Evolutionary conservation across 176 grass and related monocot genomes (phyloP), one percentile per base, ranked within the genome.

Genomic region (Avena atlantica): DNA sequence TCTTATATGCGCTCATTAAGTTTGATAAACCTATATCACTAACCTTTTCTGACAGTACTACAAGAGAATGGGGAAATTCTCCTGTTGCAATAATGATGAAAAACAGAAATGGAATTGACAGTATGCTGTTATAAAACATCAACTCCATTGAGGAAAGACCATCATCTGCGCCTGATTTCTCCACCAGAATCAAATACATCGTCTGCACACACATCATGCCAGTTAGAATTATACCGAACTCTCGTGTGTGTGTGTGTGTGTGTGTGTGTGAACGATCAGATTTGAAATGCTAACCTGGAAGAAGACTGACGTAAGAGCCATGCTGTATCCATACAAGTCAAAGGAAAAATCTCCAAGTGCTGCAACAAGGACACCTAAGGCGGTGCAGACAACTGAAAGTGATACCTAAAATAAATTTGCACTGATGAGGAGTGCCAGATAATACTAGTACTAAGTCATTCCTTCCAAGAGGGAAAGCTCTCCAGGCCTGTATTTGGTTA

Each of bases 281-380:
- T 62, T 79, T 50, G 44, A 83, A 69, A 86, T 83, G 84, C 72
- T 27, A 84, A 98, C 96, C 96, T 98, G 96, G 84, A 98, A 98
- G 91, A 98, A 98, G 61, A 98, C 93, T 36, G 96, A 98, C 20
- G 77, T 94, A 44, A 98, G 87, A 88, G 96, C 96, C 96, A 98
- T 98, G 83, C 88, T 85, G 76, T 98, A 98, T 72, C 96, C 96
- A 93, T 91, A 91, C 23, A 96, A 55, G 67, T 98, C 93, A 90
- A 98, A 98, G 42, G 93, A 98, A 93, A 98, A 98, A 88, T 98
- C 96, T 79, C 96, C 96, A 76, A 98, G 76, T 61, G 96, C 92
- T 13, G 96, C 96, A 86, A 98, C 88, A 20, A 98, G 81, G 80
- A 98, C 96, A 85, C 96, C 96, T 52, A 87, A 72, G 12, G 96